A percentile compares a stretch with the other conserved stretches of the same genome.
Evolutionary conservation across 2,329 filamentous ascomycete species (phyloP).

Genomic region (Fusarium mexicanum): DNA sequence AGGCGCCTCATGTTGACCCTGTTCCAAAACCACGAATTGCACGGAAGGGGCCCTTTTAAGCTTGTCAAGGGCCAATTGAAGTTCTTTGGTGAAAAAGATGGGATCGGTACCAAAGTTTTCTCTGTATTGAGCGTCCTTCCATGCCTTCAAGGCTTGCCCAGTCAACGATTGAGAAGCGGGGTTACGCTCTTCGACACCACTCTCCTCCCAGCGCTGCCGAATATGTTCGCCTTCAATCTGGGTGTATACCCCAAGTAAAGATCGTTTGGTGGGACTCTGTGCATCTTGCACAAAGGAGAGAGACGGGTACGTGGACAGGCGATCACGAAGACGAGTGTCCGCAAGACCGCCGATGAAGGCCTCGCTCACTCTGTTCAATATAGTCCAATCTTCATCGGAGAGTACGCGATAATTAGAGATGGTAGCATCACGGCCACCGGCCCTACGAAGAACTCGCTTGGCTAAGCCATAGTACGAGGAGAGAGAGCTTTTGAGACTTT

Average conservation of each 20-base stretch:
- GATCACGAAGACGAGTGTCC: slow-evolving; percentile 56
- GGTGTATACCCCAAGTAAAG: slow-evolving; percentile 62
- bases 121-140: slow-evolving; percentile 56
- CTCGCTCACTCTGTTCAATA: slow-evolving; percentile 62
- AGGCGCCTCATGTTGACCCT: slow-evolving; percentile 63
- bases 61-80: slow-evolving; percentile 58
- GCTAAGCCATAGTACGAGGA: slow-evolving; percentile 58
- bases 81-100: slow-evolving; percentile 61
- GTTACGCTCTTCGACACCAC: slow-evolving; percentile 31
- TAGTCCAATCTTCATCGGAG: slow-evolving; percentile 54
- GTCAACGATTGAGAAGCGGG: slow-evolving; percentile 41
- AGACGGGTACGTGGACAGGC: slow-evolving; percentile 59
- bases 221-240: slow-evolving; percentile 67
- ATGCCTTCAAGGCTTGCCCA: slow-evolving; percentile 52
- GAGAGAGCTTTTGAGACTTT: slow-evolving; percentile 54
- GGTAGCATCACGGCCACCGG: slow-evolving; percentile 61
- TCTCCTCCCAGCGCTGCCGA: slow-evolving; percentile 52
- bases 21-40: slow-evolving; percentile 63
- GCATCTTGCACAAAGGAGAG: slow-evolving; percentile 50
- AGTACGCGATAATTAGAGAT: slow-evolving; percentile 58
- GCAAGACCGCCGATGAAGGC: slow-evolving; percentile 65
- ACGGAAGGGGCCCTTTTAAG: slow-evolving; percentile 63
- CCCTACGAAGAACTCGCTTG: slow-evolving; percentile 60
- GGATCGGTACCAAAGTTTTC: slow-evolving; percentile 57
- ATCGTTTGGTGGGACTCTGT: slow-evolving; percentile 51